phyloP scores from a whole-genome alignment of 768 basidiomycete species.

The Lentinula boryana region DNA sequence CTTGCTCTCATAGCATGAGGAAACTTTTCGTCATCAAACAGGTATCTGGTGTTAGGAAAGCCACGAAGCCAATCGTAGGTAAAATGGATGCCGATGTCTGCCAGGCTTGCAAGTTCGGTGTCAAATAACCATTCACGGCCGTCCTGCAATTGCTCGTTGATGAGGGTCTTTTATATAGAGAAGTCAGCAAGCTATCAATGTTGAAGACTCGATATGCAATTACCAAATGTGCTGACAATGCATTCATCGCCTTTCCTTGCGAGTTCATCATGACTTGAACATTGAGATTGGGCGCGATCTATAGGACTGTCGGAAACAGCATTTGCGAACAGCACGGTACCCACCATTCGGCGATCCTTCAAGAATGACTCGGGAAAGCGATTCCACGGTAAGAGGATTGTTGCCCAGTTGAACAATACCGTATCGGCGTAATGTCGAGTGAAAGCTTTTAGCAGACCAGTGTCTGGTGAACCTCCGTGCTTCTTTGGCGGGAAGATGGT shows the following conservation, averaged over 20 bases:
- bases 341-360: constrained; percentile 41
- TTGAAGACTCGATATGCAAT: constrained; percentile 5
- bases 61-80: constrained; percentile 36
- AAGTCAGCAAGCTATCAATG: background rate
- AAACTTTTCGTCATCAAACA: constrained; percentile 32
- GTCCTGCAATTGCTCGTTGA: constrained; percentile 42
- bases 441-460: constrained; percentile 43
- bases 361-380: constrained; percentile 39
- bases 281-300: constrained; percentile 34
- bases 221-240: constrained; percentile 44
- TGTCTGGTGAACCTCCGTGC: constrained; percentile 32
- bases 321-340: constrained; percentile 10
- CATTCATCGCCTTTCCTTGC: constrained; percentile 26
- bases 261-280: constrained; percentile 25
- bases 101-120: constrained; percentile 43
- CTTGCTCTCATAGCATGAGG: constrained; percentile 37
- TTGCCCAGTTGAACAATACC: constrained; percentile 34
- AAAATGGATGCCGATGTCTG: constrained; percentile 49
- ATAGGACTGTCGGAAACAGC: background rate
- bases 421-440: constrained; percentile 39
- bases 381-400: constrained; percentile 40
- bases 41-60: constrained; percentile 26
- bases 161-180: constrained; percentile 18
- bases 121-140: constrained; percentile 54
- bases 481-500: constrained; percentile 44